Percentiles rank a stretch among this genome's conserved stretches.
These are phyloP conservation scores for Fusarium annulatum DNA, from an alignment of 2,329 filamentous ascomycete genomes.

Conservation along the genomic window DNA sequence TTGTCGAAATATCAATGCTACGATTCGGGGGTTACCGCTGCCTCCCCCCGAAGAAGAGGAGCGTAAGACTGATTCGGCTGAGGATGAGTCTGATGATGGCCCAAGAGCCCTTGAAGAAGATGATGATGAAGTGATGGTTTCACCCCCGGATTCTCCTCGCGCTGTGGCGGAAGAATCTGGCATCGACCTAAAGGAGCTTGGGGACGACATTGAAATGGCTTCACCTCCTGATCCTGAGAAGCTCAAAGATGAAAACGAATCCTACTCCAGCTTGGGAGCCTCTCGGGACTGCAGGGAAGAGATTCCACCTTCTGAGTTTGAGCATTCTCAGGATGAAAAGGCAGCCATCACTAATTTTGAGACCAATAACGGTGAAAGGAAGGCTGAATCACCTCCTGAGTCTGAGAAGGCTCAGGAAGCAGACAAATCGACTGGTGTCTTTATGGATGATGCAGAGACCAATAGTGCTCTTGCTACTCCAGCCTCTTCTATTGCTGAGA, in stretches of 20 bases:
- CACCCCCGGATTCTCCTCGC: not conserved
- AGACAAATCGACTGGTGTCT: not conserved
- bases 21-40: slow-evolving; percentile 46
- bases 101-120: slow-evolving; percentile 3
- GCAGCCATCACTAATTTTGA: not conserved
- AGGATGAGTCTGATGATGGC: not conserved
- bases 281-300: not conserved
- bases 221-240: not conserved
- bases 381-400: not conserved
- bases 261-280: not conserved
- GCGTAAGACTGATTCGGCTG: not conserved
- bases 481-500: not conserved
- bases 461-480: not conserved
- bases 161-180: not conserved
- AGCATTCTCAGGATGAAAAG: not conserved
- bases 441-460: not conserved
- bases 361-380: not conserved
- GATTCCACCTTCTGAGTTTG: not conserved
- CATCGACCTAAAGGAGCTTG: not conserved
- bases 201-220: not conserved
- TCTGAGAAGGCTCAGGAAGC: not conserved
- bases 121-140: not conserved
- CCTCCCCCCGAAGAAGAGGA: slow-evolving; percentile 26
- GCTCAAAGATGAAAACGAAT: not conserved
- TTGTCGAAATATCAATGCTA: slow-evolving; percentile 50